A percentile compares a stretch with the other conserved stretches of the same genome.
Conservation (phyloP, 129 eudicot genomes). For the Flaveria robusta region DNA sequence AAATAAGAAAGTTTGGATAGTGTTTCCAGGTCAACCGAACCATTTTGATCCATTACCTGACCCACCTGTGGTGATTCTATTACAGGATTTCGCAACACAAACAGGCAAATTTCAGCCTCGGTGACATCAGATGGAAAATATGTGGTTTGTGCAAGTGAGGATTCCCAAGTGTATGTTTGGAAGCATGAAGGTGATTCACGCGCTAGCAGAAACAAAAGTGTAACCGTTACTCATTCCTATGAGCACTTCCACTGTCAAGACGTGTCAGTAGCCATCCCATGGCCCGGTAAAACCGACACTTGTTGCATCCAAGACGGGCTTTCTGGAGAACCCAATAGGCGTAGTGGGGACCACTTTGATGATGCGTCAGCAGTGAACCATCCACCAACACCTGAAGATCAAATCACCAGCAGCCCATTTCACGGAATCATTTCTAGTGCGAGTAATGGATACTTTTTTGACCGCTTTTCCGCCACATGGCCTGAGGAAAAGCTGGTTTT, state of each 20-base stretch:
- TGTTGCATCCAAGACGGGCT: constrained; percentile 40
- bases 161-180: constrained; percentile 90
- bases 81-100: constrained; percentile 85
- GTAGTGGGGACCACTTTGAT: constrained; percentile 39
- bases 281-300: constrained; percentile 67
- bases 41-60: not conserved
- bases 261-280: constrained; percentile 85
- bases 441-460: constrained; percentile 72
- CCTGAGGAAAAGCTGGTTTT: constrained; percentile 85
- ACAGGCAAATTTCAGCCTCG: constrained; percentile 93
- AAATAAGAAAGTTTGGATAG: not conserved
- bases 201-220: constrained; percentile 67
- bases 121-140: constrained; percentile 80
- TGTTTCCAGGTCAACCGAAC: not conserved
- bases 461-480: constrained; percentile 91
- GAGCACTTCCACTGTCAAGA: constrained; percentile 91
- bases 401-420: constrained; percentile 51
- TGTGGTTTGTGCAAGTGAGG: constrained; percentile 91
- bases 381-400: constrained; percentile 77
- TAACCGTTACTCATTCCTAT: constrained; percentile 68
- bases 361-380: constrained; percentile 54
- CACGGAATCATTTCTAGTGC: constrained; percentile 72
- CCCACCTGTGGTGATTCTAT: not conserved
- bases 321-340: constrained; percentile 41
- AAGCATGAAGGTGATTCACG: constrained; percentile 84